Base-by-base conservation (phyloP, 305 asterid species). In the Rubia tinctorum region DNA sequence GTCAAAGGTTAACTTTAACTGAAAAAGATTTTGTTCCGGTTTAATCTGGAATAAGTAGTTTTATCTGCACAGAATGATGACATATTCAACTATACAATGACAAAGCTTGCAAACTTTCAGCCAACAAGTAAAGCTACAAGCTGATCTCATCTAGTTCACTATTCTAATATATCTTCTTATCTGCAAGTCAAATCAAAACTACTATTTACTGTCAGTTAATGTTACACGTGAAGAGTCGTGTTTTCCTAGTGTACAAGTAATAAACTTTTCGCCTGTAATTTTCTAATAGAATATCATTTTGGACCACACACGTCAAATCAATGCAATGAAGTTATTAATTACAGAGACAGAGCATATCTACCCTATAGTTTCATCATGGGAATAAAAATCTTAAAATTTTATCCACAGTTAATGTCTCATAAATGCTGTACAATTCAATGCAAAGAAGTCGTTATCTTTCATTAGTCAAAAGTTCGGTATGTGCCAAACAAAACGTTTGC, bases 121-220 rank as follows among this genome's bases (percentile, higher is more conserved):
- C 78, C 63, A 17, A 55, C 71, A 39, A 72, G 1, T 7, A 44
- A 18, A 68, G 70, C 30, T 44, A 65, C 55, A 75, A 55, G 53
- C 71, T 47, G 67, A 66, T 71, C 72, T 63, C 69, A 67, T 43
- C 51, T 61, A 13, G 18, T 45, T 37, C 60, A 66, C 60, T 79
- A 51, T 17, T 14, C 37, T 62, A 47, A 14, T 17, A 23, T 69
- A 73, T 80, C 76, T 71, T 80, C 74, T 62, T 8, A 17, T 9
- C 62, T 40, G 17, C 14, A 2, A 10, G 73, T 71, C 78, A 72
- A 71, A 44, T 62, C 34, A 69, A 58, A 20, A 27, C 8, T 12
- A 39, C 53, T 44, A 12, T 9, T 47, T 17, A 2, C 4, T 11
- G 14, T 2, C 12, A 20, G 1, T 1, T 3, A 30, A 1, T 51